Conservation (phyloP, 2,329 filamentous ascomycete species). For the Knufia fluminis region DNA sequence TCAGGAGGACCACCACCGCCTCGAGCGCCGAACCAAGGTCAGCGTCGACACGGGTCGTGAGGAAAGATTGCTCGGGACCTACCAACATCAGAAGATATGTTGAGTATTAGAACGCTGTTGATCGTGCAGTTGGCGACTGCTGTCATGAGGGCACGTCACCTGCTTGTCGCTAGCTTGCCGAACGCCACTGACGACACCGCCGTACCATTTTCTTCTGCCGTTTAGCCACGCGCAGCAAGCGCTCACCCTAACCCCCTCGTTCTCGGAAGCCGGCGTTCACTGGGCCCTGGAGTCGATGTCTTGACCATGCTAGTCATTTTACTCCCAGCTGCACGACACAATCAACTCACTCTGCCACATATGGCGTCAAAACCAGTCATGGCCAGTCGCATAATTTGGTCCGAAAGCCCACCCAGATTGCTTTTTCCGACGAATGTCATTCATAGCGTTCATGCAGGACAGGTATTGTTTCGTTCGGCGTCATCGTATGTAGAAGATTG, state of each 20-base stretch:
- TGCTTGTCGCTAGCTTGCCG: background rate
- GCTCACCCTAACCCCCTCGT: background rate
- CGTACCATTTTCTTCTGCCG: background rate
- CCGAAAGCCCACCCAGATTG: too few species aligned
- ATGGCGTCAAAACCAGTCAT: too few species aligned
- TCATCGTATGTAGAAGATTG: background rate
- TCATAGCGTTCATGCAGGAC: too few species aligned
- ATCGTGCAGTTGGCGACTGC: background rate
- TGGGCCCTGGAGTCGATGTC: too few species aligned
- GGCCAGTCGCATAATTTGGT: too few species aligned
- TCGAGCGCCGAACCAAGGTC: background rate
- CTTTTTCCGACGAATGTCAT: too few species aligned
- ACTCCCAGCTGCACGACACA: too few species aligned
- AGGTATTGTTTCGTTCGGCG: background rate
- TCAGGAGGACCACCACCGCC: conserved; percentile 1
- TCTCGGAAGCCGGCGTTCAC: background rate
- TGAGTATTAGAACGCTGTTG: too few species aligned
- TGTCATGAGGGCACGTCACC: background rate
- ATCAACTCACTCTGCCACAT: too few species aligned
- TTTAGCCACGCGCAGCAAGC: background rate
- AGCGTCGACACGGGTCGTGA: conserved; percentile 1
- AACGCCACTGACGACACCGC: background rate
- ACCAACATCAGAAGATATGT: background rate
- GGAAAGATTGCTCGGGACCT: background rate
- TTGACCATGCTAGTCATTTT: too few species aligned